Base-by-base conservation (phyloP, 225 moss, liverwort and hornwort genomes). In the Physcomitrellopsis africana region DNA sequence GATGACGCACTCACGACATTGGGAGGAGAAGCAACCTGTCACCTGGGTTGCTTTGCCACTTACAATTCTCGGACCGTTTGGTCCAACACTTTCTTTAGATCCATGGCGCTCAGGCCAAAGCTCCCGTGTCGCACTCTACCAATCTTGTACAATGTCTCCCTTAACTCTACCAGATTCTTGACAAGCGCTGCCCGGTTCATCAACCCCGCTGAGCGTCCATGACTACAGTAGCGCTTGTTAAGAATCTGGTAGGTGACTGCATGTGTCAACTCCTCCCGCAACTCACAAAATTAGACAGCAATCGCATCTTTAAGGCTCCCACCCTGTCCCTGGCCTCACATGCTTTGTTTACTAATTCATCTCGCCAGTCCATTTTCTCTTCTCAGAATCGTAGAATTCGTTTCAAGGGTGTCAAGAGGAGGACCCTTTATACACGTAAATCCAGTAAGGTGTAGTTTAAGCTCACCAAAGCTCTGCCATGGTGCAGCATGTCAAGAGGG, bases 21-120 rank as follows among this genome's bases (percentile, higher is more conserved):
- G 71, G 16, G 27, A 47, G 17, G 6, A 7, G 7, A 17, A 1
- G 11, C 41, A 48, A 72, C 12, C 23, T 41, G 42, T 55, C 22
- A 7, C 37, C 12, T 53, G 3, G 17, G 45, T 63, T 20, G 37
- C 19, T 49, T 10, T 72, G 19, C 18, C 24, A 49, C 96, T 82
- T 89, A 99, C 97, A 99, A 82, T 86, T 99, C 93, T 72, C 97
- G 87, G 37, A 99, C 97, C 45, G 94, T 94, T 81, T 99, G 97
- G 67, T 93, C 92, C 49, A 99, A 80, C 60, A 93, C 91, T 82
- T 93, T 94, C 90, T 94, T 94, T 18, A 99, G 82, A 90, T 99
- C 97, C 97, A 99, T 99, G 70, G 37, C 73, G 65, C 61, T 70
- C 55, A 79, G 58, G 65, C 62, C 73, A 53, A 77, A 41, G 64